Percentiles rank a stretch among this genome's conserved stretches.
Conservation (phyloP, 2,329 filamentous ascomycete genomes). For the Ophiostoma quercus region DNA sequence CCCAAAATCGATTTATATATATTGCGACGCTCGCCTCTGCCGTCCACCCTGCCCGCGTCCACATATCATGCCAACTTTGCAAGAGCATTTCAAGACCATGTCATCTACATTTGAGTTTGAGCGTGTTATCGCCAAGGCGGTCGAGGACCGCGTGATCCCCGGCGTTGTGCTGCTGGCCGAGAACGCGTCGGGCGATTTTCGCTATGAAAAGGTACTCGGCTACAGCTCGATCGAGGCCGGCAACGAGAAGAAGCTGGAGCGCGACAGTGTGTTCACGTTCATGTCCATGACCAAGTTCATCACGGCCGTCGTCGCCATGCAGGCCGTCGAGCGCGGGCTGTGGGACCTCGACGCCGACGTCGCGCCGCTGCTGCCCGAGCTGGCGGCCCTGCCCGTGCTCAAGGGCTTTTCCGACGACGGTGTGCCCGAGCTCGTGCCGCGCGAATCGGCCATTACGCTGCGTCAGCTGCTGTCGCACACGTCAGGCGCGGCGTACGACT, state of each 20-base stretch:
- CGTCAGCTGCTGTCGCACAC: conserved; percentile 27
- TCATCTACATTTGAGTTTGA: conserved; percentile 23
- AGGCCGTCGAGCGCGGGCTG: conserved; percentile 44
- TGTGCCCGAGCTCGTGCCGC: conserved; percentile 16
- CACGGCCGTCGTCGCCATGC: conserved; percentile 43
- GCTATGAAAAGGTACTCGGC: conserved; percentile 29
- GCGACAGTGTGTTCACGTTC: conserved; percentile 34
- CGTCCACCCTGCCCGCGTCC: not conserved
- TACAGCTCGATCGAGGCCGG: conserved; percentile 25
- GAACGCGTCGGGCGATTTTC: conserved; percentile 26
- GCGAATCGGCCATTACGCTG: conserved; percentile 26
- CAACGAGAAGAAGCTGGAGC: conserved; percentile 23
- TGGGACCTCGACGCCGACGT: conserved; percentile 45
- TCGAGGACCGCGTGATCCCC: conserved; percentile 25
- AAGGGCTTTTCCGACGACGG: conserved; percentile 18
- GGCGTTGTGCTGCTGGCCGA: conserved; percentile 29
- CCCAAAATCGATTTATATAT: not conserved
- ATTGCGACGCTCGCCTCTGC: not conserved
- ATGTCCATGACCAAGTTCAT: conserved; percentile 42
- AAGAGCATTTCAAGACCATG: not conserved
- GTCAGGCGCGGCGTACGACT: conserved; percentile 27
- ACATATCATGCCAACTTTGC: not conserved
- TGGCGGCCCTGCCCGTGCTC: conserved; percentile 26
- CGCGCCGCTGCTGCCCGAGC: conserved; percentile 26
- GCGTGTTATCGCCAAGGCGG: conserved; percentile 26